Base-by-base conservation (phyloP, 2,329 filamentous ascomycete species). In the Leptosphaerulina australis region DNA sequence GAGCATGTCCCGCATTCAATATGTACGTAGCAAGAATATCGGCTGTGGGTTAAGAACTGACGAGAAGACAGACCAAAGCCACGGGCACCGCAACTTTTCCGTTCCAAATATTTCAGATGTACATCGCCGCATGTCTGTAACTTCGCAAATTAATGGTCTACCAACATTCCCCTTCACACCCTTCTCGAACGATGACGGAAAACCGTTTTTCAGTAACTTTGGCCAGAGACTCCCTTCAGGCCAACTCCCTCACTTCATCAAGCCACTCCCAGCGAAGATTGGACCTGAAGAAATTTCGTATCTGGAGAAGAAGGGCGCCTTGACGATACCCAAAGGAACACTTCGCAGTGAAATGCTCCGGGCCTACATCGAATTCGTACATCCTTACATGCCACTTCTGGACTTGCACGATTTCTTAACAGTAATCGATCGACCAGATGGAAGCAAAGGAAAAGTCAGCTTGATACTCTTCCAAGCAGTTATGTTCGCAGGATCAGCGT, bases 401-500 rank as follows among this genome's bases (percentile, higher is more conserved):
- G 91, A 86, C 52, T 63, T 86, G 37, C 79, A 84, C 55, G 83
- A 86, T 24, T 83, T 86, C 49, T 66, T 86, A 8, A 71, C 76
- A 39, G 79, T 82, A 34, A 80, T 91, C 57, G 83, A 86, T 62
- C 78, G 80, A 49, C 79, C 81, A 9, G 88, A 94, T 69, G 89
- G 88, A 11, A 79, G 82, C 36, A 80, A 83, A 60, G 86, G 87
- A 8, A 86, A 85, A 67, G 81, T 91, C 64, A 96, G 92, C 75
- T 77, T 97, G 62, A 83, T 97, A 50, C 77, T 97, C 2, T 97
- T 96, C 73, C 93, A 97, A 69, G 89, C 92, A 9, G 88, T 96
- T 65, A 96, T 97, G 90, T 97, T 97, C 70, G 88, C 91, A 1
- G 91, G 89, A 1, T 89, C 89, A 2, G 91, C 92, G 0, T 96